Evolutionary conservation across 2,329 filamentous ascomycete species (phyloP), one percentile per base, ranked within the genome.

Genomic region (Talaromyces albobiverticillius): DNA sequence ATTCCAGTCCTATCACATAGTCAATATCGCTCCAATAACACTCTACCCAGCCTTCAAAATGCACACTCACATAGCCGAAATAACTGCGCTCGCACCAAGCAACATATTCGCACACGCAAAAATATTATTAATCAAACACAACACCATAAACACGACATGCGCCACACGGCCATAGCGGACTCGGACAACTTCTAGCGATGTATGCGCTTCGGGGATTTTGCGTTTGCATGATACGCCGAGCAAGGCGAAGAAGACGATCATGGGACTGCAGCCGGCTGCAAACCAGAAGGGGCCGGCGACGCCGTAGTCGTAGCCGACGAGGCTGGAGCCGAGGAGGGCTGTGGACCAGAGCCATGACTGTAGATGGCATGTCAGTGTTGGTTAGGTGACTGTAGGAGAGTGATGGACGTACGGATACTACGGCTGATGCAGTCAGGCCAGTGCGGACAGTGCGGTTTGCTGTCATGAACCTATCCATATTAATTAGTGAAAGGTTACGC

Each of bases 221-320:
- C 76, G 61, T 54, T 82, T 82, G 64, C 76, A 79, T 0, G 74
- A 76, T 10, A 82, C 79, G 0, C 77, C 78, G 1, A 81, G 64
- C 0, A 81, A 57, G 0, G 80, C 72, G 46, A 82, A 82, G 62
- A 82, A 80, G 0, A 80, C 77, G 41, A 82, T 82, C 77, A 81
- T 81, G 0, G 79, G 77, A 9, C 76, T 79, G 47, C 77, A 80
- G 1, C 80, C 81, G 43, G 79, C 79, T 2, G 79, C 79, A 55
- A 79, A 83, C 80, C 80, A 83, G 52, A 83, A 82, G 0, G 80
- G 80, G 0, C 79, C 79, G 1, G 79, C 76, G 1, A 82, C 69
- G 0, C 81, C 81, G 60, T 80, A 81, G 47, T 74, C 73, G 58
- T 82, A 82, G 1, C 79, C 79, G 0, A 82, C 77, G 2, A 80